Percentiles rank a stretch among this genome's conserved stretches.
Evolutionary conservation across 1,284 basidiomycete species (phyloP).

Genomic region (Singerocomus inundabilis): DNA sequence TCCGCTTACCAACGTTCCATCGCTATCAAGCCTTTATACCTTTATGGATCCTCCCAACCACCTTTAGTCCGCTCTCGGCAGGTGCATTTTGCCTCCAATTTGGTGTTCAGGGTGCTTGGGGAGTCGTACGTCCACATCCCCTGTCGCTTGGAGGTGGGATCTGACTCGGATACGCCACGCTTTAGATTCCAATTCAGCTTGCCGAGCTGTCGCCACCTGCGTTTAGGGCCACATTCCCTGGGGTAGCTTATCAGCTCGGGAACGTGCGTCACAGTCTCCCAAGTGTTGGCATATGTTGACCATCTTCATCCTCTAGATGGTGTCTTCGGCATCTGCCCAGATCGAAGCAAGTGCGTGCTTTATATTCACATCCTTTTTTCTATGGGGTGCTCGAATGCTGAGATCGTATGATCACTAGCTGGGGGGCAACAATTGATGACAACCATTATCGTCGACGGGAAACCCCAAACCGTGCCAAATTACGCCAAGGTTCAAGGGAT

Average conservation of each 20-base stretch:
- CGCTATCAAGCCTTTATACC: slow-evolving; percentile 61
- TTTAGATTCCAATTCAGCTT: slow-evolving; percentile 80
- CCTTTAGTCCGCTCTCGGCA: slow-evolving; percentile 64
- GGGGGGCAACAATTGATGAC: slow-evolving; percentile 59
- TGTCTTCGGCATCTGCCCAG: slow-evolving; percentile 83
- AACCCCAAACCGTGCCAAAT: slow-evolving; percentile 54
- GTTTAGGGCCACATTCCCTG: slow-evolving; percentile 91
- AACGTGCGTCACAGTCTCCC: slow-evolving; percentile 43
- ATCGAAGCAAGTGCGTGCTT: slow-evolving; percentile 83
- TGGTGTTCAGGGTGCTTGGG: slow-evolving; percentile 84
- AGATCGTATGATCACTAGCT: slow-evolving; percentile 39
- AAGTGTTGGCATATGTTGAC: neutral
- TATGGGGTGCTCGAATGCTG: too few species aligned
- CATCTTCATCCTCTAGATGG: slow-evolving; percentile 54
- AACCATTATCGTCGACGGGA: slow-evolving; percentile 48
- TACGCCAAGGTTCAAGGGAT: slow-evolving; percentile 89
- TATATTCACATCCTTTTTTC: too few species aligned
- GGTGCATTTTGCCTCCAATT: slow-evolving; percentile 87
- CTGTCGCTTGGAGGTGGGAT: slow-evolving; percentile 5
- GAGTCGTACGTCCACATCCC: slow-evolving; percentile 52
- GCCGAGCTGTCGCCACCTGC: slow-evolving; percentile 89
- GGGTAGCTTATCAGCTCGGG: slow-evolving; percentile 86
- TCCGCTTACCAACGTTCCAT: neutral
- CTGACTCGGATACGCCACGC: neutral
- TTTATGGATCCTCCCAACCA: slow-evolving; percentile 79